A percentile compares a stretch with the other conserved stretches of the same genome.
Conservation (phyloP, 176 grass and related monocot species). For the Carex kokanica region DNA sequence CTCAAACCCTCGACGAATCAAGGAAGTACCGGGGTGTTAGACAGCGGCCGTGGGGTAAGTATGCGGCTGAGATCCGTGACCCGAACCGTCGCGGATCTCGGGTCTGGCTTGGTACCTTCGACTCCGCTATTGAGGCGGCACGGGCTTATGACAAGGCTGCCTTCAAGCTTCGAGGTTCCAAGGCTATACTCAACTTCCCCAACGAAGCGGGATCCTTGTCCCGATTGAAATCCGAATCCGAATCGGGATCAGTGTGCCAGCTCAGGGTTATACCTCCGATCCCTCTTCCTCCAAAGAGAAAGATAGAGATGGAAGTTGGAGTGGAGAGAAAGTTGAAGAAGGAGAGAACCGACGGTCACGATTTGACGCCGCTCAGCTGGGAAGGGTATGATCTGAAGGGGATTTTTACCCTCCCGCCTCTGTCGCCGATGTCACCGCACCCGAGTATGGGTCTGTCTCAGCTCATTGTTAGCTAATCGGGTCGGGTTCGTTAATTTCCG, state of each 20-base stretch:
- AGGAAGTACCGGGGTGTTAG: constrained; percentile 64
- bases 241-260: not conserved
- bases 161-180: constrained; percentile 17
- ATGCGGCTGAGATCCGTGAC: constrained; percentile 8
- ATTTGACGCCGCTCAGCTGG: constrained; percentile 34
- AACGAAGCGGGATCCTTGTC: not conserved
- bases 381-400: constrained; percentile 29
- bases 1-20: not conserved
- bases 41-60: constrained; percentile 91
- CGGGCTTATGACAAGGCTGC: constrained; percentile 27
- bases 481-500: not conserved
- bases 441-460: not conserved
- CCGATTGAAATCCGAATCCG: not conserved
- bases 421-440: constrained; percentile 29
- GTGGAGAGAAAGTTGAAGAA: not conserved
- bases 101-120: constrained; percentile 25
- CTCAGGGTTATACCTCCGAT: constrained; percentile 16
- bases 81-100: constrained; percentile 19
- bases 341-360: not conserved
- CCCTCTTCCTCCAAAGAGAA: constrained; percentile 27
- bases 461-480: constrained; percentile 25
- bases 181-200: constrained; percentile 21
- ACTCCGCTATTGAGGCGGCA: constrained; percentile 24
- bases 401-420: constrained; percentile 33
- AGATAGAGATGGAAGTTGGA: constrained; percentile 6